A percentile compares a stretch with the other conserved stretches of the same genome.
phyloP scores from a whole-genome alignment of 2,329 filamentous ascomycete genomes.

The Colletotrichum cordylinicola region DNA sequence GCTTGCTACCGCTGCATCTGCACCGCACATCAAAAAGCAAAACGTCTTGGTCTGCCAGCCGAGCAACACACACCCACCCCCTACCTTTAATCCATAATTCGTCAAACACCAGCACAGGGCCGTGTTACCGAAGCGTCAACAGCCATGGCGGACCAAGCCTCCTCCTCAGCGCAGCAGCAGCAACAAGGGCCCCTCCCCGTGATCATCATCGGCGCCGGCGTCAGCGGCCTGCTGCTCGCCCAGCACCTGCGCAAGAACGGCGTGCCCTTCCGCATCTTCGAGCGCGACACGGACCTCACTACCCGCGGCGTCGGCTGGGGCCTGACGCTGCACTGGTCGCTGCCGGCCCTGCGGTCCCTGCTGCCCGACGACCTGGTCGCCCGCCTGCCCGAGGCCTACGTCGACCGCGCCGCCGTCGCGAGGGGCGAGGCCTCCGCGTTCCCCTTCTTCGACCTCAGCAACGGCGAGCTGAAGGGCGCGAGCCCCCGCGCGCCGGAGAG shows the following conservation, averaged over 20 bases:
- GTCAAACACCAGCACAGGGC: neutral
- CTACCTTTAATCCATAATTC: neutral
- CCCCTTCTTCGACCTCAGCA: slow-evolving; percentile 61
- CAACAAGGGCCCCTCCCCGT: slow-evolving; percentile 26
- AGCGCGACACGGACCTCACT: slow-evolving; percentile 53
- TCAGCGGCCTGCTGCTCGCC: slow-evolving; percentile 42
- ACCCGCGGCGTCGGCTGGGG: slow-evolving; percentile 64
- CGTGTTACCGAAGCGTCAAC: neutral
- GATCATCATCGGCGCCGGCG: slow-evolving; percentile 42
- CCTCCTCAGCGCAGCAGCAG: neutral
- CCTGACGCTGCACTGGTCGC: slow-evolving; percentile 68
- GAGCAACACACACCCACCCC: neutral
- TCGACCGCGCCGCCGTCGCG: slow-evolving; percentile 56
- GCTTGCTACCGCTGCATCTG: neutral
- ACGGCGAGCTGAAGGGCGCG: slow-evolving; percentile 44
- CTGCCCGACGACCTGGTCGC: slow-evolving; percentile 52
- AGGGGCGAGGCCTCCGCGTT: slow-evolving; percentile 53
- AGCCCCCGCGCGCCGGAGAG: slow-evolving; percentile 50
- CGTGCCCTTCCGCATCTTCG: slow-evolving; percentile 55
- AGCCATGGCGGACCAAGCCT: neutral
- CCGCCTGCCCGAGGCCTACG: slow-evolving; percentile 55
- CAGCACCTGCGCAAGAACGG: slow-evolving; percentile 35
- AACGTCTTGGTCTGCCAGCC: neutral
- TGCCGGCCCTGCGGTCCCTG: slow-evolving; percentile 55
- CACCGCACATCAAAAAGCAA: slow-evolving; percentile 2